Conservation (phyloP, 2,329 filamentous ascomycete species). For the Aspergillus tubingensis region DNA sequence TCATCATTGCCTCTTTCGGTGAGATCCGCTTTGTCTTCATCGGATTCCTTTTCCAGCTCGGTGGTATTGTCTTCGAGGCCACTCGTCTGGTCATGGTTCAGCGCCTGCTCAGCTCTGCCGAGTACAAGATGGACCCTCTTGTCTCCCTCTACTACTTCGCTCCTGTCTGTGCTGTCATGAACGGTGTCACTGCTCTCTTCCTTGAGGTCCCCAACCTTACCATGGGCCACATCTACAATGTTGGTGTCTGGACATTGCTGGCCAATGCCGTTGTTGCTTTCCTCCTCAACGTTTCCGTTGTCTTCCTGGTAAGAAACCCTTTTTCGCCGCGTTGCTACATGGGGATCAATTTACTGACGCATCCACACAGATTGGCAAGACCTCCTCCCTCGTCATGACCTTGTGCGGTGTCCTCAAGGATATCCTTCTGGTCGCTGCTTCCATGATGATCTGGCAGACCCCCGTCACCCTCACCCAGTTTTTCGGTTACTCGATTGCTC, state of each 20-base stretch:
- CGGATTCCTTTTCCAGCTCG: conserved; percentile 69
- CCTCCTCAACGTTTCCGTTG: conserved; percentile 77
- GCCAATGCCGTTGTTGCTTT: conserved; percentile 79
- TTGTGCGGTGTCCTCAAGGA: conserved; percentile 86
- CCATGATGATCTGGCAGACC: conserved; percentile 76
- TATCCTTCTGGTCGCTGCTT: conserved; percentile 75
- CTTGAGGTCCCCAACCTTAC: conserved; percentile 69
- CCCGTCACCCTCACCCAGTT: conserved; percentile 70
- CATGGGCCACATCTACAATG: conserved; percentile 64
- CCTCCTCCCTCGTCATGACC: conserved; percentile 81
- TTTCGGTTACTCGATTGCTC: conserved; percentile 75
- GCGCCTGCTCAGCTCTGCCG: conserved; percentile 72
- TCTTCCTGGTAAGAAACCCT: conserved; percentile 70
- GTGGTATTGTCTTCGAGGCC: conserved; percentile 78
- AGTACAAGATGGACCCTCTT: conserved; percentile 86
- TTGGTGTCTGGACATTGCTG: conserved; percentile 67
- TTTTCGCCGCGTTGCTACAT: not conserved
- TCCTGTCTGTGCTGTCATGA: conserved; percentile 80
- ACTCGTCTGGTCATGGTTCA: conserved; percentile 83
- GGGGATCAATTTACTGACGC: not conserved
- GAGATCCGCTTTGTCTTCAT: conserved; percentile 82
- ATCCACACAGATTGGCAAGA: conserved; percentile 72
- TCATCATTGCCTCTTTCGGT: conserved; percentile 89
- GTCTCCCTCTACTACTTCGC: conserved; percentile 90
- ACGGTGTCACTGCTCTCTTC: conserved; percentile 68